A percentile compares a stretch with the other conserved stretches of the same genome.
Conservation (phyloP, 176 grass and related monocot species). For the Echinochloa phyllopogon region DNA sequence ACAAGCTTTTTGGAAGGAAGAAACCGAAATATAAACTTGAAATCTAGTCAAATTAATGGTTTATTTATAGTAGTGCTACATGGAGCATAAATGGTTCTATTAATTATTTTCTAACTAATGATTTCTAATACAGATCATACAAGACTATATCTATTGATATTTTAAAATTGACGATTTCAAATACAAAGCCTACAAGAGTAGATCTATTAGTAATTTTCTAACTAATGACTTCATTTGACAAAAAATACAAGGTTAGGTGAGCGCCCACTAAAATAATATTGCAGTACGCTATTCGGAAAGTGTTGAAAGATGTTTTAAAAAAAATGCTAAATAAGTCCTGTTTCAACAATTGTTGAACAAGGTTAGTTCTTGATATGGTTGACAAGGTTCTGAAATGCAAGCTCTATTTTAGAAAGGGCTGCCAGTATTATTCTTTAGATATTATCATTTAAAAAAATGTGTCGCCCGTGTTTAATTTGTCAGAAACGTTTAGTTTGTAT, state of each 20-base stretch:
- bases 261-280: background rate
- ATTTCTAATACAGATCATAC: background rate
- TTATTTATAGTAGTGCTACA: background rate
- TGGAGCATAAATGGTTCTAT: background rate
- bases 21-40: background rate
- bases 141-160: background rate
- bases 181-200: no score
- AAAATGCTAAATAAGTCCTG: background rate
- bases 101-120: background rate
- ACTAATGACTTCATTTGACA: background rate
- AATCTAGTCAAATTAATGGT: background rate
- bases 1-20: background rate
- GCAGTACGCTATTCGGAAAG: no score
- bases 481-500: no score
- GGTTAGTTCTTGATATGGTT: no score
- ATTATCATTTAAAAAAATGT: no score
- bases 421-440: no score
- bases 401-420: background rate
- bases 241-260: no score
- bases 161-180: background rate
- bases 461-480: no score
- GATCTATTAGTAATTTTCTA: no score
- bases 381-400: background rate
- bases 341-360: background rate
- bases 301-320: no score